Evolutionary conservation across 2,329 filamentous ascomycete species (phyloP).

Genomic region (Colletotrichum sp.): DNA sequence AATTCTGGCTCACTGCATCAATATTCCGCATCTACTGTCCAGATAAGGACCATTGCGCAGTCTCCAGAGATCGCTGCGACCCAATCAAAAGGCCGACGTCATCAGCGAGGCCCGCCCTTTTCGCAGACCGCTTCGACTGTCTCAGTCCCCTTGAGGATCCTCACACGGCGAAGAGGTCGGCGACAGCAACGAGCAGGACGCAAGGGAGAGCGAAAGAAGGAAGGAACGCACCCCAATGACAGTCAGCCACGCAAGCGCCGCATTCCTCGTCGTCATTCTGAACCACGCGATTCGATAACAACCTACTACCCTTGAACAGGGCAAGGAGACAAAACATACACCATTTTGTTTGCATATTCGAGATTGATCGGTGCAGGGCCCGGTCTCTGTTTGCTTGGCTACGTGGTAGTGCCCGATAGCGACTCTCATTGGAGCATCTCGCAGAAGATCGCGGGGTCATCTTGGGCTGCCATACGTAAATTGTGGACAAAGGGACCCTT

Average conservation of each 20-base stretch:
- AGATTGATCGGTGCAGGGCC: background rate
- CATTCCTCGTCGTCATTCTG: background rate
- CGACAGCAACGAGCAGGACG: background rate
- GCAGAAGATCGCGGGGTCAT: background rate
- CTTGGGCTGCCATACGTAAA: background rate
- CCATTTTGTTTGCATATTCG: background rate
- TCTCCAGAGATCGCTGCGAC: background rate
- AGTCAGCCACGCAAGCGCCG: constrained; percentile 7
- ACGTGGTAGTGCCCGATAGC: background rate
- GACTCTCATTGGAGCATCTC: constrained; percentile 1
- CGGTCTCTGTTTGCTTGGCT: background rate
- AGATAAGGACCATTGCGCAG: background rate
- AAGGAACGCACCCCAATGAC: constrained; percentile 4
- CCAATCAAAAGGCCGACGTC: background rate
- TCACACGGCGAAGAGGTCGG: background rate
- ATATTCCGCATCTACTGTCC: background rate
- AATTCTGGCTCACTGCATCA: background rate
- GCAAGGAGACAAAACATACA: background rate
- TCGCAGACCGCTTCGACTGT: background rate
- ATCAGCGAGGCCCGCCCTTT: background rate
- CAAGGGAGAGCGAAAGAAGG: background rate
- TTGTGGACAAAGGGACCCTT: background rate
- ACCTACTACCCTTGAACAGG: background rate
- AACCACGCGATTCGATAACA: constrained; percentile 52
- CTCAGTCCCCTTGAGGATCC: background rate